These are phyloP conservation scores for Fusarium verticillioides DNA, from an alignment of 2,329 filamentous ascomycete species.

Conservation along the genomic window DNA sequence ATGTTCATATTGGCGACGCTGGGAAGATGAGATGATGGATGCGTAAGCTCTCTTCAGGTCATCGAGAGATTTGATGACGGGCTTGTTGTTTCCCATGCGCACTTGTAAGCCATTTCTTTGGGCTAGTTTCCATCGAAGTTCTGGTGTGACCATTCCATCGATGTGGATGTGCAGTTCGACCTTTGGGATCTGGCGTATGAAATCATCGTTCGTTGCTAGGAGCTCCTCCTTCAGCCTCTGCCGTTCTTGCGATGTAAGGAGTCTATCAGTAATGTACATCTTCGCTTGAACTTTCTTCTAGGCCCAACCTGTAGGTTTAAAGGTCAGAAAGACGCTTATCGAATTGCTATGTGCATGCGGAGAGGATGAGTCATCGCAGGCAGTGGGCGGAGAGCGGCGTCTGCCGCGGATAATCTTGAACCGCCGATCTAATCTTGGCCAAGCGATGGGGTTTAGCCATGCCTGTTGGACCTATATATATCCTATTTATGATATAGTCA, in stretches of 20 bases:
- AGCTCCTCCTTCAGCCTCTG: not conserved
- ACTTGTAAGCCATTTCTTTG: not conserved
- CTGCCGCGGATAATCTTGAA: not conserved
- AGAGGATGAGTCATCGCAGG: not conserved
- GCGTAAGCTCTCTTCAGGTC: not conserved
- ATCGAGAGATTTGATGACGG: not conserved
- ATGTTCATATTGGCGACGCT: not conserved
- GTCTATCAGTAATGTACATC: not conserved
- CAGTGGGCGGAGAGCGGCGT: not conserved
- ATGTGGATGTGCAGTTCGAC: not conserved
- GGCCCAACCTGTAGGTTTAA: no score
- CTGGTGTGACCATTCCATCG: not conserved
- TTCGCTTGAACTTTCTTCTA: accelerated
- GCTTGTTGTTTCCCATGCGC: not conserved
- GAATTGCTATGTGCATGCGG: not conserved
- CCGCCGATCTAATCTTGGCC: not conserved
- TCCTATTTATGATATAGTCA: accelerated
- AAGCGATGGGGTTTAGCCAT: accelerated
- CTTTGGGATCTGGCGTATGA: not conserved
- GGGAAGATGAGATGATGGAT: not conserved
- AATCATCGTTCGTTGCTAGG: not conserved
- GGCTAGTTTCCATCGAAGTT: not conserved
- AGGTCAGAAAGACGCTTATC: not conserved
- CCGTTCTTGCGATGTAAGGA: not conserved
- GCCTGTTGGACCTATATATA: not conserved